Evolutionary conservation across 306 rosid genomes (phyloP), one percentile per base, ranked within the genome.

Genomic region (Cercis canadensis): DNA sequence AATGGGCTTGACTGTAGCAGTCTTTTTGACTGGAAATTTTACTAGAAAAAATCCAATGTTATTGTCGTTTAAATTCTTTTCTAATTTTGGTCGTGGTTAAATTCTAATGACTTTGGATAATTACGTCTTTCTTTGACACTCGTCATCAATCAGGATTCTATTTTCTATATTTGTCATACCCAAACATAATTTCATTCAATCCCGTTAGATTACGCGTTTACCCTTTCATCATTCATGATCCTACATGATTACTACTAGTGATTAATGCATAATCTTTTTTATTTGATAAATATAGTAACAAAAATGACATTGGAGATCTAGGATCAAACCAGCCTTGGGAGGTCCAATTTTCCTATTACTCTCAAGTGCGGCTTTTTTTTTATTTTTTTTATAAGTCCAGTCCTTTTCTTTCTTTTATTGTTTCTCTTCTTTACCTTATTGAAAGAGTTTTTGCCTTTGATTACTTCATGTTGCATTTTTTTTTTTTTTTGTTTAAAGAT

Each of bases 1-100:
- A 29, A 61, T 57, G 69, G 76, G 68, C 49, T 67, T 77, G 60
- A 68, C 69, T 3, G 19, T 47, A 70, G 75, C 32, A 68, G 69
- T 64, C 50, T 21, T 47, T 75, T 64, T 73, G 72, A 79, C 62
- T 60, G 8, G 44, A 60, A 13, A 66, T 21, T 58, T n/a, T n/a
- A 44, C 45, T 11, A 5, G 9, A 10, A 67, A 24, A 24, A 7
- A 39, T 29, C 52, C 55, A 17, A 32, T 13, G 62, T 53, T 52
- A 4, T 40, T 58, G 32, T 59, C 7, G 11, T 15, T 40, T 52
- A 31, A 37, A 34, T 69, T 59, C 15, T 3, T 17, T 5, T 40
- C 61, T 50, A 10, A 41, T 34, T 54, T 4, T 29, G 63, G 63
- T 14, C 14, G 16, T 10, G 12, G 33, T 69, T 54, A 41, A 55